Percentiles rank a stretch among this genome's conserved stretches.
Evolutionary conservation across 306 rosid genomes (phyloP).

Genomic region (Cucumis hystrix): DNA sequence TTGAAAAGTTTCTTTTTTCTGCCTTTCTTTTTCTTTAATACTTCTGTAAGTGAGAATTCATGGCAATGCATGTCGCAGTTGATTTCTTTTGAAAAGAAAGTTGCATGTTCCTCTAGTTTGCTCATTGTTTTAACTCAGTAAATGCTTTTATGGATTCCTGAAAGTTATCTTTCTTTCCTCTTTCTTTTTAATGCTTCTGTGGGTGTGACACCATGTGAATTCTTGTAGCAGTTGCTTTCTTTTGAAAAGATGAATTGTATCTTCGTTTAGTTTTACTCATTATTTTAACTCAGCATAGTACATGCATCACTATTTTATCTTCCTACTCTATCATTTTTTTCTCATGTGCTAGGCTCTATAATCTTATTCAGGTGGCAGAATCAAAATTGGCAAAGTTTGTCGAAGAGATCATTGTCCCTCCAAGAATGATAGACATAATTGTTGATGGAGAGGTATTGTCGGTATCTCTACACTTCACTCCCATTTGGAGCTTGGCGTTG

Average conservation of each 20-base stretch:
- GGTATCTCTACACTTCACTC: background rate
- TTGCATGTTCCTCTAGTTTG: background rate
- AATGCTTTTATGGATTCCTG: background rate
- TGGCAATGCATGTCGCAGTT: background rate
- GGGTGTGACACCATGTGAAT: background rate
- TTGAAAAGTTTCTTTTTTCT: background rate
- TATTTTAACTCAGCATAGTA: background rate
- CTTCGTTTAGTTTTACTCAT: background rate
- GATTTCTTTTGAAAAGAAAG: background rate
- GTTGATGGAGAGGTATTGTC: slow-evolving; percentile 83
- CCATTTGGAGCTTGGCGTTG: background rate
- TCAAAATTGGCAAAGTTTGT: slow-evolving; percentile 90
- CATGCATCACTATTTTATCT: background rate
- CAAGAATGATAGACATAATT: slow-evolving; percentile 87
- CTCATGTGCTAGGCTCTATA: slow-evolving; percentile 8
- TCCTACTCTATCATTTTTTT: background rate
- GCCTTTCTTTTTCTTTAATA: background rate
- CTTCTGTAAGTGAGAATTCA: background rate
- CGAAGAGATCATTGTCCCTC: slow-evolving; percentile 93
- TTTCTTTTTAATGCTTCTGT: background rate
- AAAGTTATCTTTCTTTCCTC: background rate
- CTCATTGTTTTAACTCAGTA: background rate
- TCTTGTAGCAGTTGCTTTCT: background rate
- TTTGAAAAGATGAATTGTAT: background rate
- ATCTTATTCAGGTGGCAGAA: slow-evolving; percentile 67